Evolutionary conservation across 2,329 filamentous ascomycete species (phyloP), one percentile per base, ranked within the genome.

Genomic region (Eutypa lata): DNA sequence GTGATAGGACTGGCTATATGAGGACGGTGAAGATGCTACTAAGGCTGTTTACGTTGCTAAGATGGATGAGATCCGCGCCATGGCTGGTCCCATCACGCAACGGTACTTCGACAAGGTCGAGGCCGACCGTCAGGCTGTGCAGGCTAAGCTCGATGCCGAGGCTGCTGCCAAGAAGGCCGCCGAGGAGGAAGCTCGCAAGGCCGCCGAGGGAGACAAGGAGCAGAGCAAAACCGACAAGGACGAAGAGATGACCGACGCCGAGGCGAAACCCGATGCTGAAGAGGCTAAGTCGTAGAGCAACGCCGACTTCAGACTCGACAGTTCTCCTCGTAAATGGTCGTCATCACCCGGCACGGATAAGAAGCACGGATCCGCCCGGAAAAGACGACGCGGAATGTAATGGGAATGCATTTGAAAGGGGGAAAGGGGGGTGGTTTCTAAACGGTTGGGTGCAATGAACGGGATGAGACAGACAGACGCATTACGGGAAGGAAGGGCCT

Each of bases 91-190:
- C 54, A 90, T 99, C 67, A 84, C 91, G 60, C 91, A 96, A 78
- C 89, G 93, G 62, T 91, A 96, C 81, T 92, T 93, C 71, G 94
- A 99, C 73, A 96, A 96, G 80, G 77, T 91, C 59, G 90, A 97
- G 74, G 84, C 86, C 56, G 91, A 97, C 75, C 88, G 91, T 61
- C 84, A 89, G 69, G 89, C 87, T 19, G 73, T 87, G 42, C 84
- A 91, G 68, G 90, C 93, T 53, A 87, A 83, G 74, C 74, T 86
- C 50, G 91, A 94, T 54, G 89, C 89, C 57, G 87, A 90, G 73
- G 84, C 84, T 69, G 87, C 88, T 63, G 87, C 88, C 52, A 90
- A 89, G 74, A 89, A 90, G 73, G 77, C 76, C 47, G 74, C 76
- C 53, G 77, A 82, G 64, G 79, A 81, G 67, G 78, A 81, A 68